Evolutionary conservation across 495 filamentous ascomycete genomes (phyloP), one percentile per base, ranked within the genome.

Genomic region (Chaetomium cochliodes): DNA sequence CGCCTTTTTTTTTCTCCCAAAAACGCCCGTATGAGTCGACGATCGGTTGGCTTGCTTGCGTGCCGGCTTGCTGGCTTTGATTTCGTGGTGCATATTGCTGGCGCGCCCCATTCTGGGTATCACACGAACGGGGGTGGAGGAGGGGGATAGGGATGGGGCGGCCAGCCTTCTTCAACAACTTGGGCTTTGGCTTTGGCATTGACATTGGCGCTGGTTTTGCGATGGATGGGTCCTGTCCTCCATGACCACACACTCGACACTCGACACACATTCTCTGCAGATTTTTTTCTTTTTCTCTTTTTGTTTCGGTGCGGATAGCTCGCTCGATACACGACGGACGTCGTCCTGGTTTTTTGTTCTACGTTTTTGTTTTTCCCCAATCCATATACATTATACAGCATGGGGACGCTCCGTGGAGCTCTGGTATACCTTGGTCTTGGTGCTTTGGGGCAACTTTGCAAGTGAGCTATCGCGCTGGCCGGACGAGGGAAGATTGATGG

Each of bases 271-370:
- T 37, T 26, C 33, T 23, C 54, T 28, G 3, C 18, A 44, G 20
- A 23, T 51, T 58, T 26, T 2, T 13, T 57, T 41, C 20, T 30
- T 28, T 44, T 59, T 52, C 23, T 22, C 18, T 39, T 46, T 42
- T 2, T 57, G 37, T 9, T 55, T 15, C 1, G 28, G 22, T 12
- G 37, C 41, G 15, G 60, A 44, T 37, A 20, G 16, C 49, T 53
- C 37, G 42, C 49, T 6, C 16, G 23, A 41, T 20, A 64, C 20
- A 64, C 51, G 51, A 53, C 46, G 46, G 47, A 39, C 59, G 37
- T 61, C 50, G 51, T 42, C 47, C 47, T 28, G 5, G 26, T 55
- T 54, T 47, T 41, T n/a, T 23, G 7, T 62, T 33, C 46, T 41
- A 13, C n/a, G n/a, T n/a, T n/a, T 9, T 54, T 39, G 11, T 25